These are phyloP conservation scores for Hypoxylon sp. DNA, from an alignment of 2,329 filamentous ascomycete species.

Conservation along the genomic window DNA sequence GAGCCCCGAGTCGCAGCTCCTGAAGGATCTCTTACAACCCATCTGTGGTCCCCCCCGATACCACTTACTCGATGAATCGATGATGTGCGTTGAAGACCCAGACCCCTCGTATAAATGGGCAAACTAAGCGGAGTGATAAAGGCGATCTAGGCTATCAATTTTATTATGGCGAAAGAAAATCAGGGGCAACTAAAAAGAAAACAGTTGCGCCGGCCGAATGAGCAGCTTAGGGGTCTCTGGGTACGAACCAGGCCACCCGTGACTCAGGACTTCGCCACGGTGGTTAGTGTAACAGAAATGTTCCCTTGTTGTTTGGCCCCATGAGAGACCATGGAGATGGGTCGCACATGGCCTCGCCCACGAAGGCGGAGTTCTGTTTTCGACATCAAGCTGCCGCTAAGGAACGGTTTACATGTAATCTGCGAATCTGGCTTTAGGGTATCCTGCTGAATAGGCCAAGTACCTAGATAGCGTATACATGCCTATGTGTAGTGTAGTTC, in stretches of 20 bases:
- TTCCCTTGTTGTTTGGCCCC: conserved; percentile 17
- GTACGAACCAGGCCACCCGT: conserved; percentile 17
- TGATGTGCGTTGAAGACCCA: conserved; percentile 43
- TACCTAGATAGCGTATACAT: conserved; percentile 15
- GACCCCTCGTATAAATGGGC: conserved; percentile 20
- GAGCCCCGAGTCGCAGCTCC: conserved; percentile 32
- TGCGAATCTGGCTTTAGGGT: conserved; percentile 15
- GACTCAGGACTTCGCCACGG: conserved; percentile 28
- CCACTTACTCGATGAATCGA: conserved; percentile 42
- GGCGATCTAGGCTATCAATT: conserved; percentile 22
- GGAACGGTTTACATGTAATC: conserved; percentile 16
- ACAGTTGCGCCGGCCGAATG: conserved; percentile 18
- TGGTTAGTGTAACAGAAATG: conserved; percentile 23
- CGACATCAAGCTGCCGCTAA: conserved; percentile 33
- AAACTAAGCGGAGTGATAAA: conserved; percentile 17
- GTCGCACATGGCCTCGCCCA: conserved; percentile 23
- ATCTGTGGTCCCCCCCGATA: conserved; percentile 37
- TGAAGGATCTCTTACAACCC: conserved; percentile 44
- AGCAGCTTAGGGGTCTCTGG: neutral
- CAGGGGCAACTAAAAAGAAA: conserved; percentile 1
- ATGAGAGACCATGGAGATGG: conserved; percentile 11
- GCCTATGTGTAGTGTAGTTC: neutral
- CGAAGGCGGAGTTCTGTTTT: conserved; percentile 30
- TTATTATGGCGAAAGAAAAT: conserved; percentile 16
- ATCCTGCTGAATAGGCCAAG: conserved; percentile 16